A percentile compares a stretch with the other conserved stretches of the same genome.
Evolutionary conservation across 176 grass and related monocot species (phyloP).

Genomic region (Metroxylon sagu): DNA sequence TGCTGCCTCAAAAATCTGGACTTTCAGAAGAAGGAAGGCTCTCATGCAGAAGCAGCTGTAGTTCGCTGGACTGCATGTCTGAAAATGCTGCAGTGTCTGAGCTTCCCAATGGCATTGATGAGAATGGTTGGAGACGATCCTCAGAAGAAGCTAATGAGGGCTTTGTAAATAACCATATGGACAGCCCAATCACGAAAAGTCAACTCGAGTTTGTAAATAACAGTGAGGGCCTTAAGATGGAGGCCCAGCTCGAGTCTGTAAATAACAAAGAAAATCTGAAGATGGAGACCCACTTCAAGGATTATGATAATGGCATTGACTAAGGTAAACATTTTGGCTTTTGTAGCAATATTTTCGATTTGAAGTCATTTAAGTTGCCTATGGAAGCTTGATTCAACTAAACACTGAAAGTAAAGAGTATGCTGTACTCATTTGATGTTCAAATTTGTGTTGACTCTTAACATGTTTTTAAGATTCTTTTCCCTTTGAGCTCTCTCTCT

Average conservation of each 20-base stretch:
- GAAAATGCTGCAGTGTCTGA: constrained; percentile 26
- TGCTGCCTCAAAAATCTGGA: constrained; percentile 30
- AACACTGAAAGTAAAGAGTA: not conserved
- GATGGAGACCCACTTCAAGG: constrained; percentile 47
- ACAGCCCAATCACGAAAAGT: constrained; percentile 35
- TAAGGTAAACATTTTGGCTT: constrained; percentile 11
- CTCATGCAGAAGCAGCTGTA: constrained; percentile 60
- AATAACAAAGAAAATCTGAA: constrained; percentile 47
- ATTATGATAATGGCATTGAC: constrained; percentile 23
- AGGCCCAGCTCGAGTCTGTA: constrained; percentile 76
- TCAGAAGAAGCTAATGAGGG: constrained; percentile 32
- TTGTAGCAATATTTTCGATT: not conserved
- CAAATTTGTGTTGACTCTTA: too few relatives aligned
- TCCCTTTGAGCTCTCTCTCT: too few relatives aligned
- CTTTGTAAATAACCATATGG: constrained; percentile 56
- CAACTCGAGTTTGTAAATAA: constrained; percentile 61
- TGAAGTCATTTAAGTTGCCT: not conserved
- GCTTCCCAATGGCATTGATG: constrained; percentile 27
- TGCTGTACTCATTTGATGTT: too few relatives aligned
- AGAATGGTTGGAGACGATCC: constrained; percentile 31
- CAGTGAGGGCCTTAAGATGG: constrained; percentile 43
- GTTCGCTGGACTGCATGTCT: constrained; percentile 59
- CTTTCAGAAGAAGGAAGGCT: constrained; percentile 43
- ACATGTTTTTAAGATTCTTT: too few relatives aligned
- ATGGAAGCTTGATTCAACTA: not conserved